phyloP scores from a whole-genome alignment of 2,329 filamentous ascomycete genomes.

The Neonectria neomacrospora region DNA sequence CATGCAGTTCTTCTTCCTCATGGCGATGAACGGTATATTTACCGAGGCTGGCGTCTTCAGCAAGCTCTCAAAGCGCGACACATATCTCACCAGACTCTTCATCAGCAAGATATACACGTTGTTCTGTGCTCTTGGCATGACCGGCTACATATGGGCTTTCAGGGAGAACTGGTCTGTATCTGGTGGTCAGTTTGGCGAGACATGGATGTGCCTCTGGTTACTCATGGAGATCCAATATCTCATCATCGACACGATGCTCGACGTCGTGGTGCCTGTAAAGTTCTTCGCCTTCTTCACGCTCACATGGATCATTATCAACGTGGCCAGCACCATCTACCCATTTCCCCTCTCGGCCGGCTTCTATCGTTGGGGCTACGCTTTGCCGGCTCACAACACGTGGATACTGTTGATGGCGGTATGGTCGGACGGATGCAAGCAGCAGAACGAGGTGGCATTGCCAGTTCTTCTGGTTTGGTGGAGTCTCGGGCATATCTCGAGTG shows the following conservation, averaged over 20 bases:
- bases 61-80: slow-evolving; percentile 40
- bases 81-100: slow-evolving; percentile 41
- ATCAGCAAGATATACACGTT: slow-evolving; percentile 48
- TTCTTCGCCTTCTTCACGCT: slow-evolving; percentile 56
- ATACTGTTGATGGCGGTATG: slow-evolving; percentile 54
- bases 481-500: slow-evolving; percentile 38
- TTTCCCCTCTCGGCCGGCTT: slow-evolving; percentile 53
- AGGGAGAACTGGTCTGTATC: slow-evolving; percentile 54
- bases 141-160: slow-evolving; percentile 59
- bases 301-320: slow-evolving; percentile 55
- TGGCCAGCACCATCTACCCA: slow-evolving; percentile 51
- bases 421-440: slow-evolving; percentile 55
- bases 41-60: slow-evolving; percentile 12
- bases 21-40: slow-evolving; percentile 42
- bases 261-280: slow-evolving; percentile 45
- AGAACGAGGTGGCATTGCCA: slow-evolving; percentile 50
- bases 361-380: slow-evolving; percentile 52
- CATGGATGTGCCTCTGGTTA: slow-evolving; percentile 51
- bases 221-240: slow-evolving; percentile 56
- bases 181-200: slow-evolving; percentile 41
- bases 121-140: slow-evolving; percentile 51
- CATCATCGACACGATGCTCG: slow-evolving; percentile 50
- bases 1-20: slow-evolving; percentile 46
- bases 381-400: slow-evolving; percentile 51
- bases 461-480: slow-evolving; percentile 56